Base-by-base conservation (phyloP, 2,329 filamentous ascomycete species). In the Westerdykella sp. region DNA sequence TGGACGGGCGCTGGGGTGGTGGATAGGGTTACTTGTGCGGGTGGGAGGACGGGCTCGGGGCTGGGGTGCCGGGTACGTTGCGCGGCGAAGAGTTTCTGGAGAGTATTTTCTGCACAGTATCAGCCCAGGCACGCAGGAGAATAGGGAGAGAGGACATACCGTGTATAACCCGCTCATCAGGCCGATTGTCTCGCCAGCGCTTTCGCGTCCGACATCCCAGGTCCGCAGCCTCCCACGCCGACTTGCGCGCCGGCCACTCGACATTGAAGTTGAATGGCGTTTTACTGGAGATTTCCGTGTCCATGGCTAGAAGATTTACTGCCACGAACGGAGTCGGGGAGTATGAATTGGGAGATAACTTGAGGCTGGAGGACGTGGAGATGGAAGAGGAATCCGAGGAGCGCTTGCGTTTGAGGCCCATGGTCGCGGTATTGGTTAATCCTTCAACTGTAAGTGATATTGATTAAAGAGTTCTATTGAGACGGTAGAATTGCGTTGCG, bases 361-460 rank as follows among this genome's bases (percentile, higher is more conserved):
- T 36, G 43, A 58, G 54, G 45, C 62, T 60, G 59, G 63, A 68
- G 45, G 65, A 66, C 30, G 67, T 62, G 35, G 72, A 69, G 30
- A 70, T 57, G 14, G 73, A 69, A 13, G 75, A 71, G 49, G 72
- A 69, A 34, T 67, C 60, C 36, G 54, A 51, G 28, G 76, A 77
- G 36, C 77, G 75, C 60, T 81, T 81, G 57, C 78, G 77, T 61
- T 81, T 81, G 60, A 75, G 66, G 16, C 69, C 67, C 77, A 81
- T 80, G 40, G 30, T 52, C 35, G 31, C n/a, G 31, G 25, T 22
- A 37, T 34, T 38, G 37, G 12, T 37, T 28, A 5, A 5, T 28
- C 7, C 7, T 28, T 9, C 11, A 28, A 10, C 11, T 10, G 9
- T 28, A 28, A 16, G 30, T 22, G 36, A 21, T 11, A 31, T 41